Evolutionary conservation across 495 filamentous ascomycete species (phyloP), one percentile per base, ranked within the genome.

Genomic region (Mytilinidion resinicola): DNA sequence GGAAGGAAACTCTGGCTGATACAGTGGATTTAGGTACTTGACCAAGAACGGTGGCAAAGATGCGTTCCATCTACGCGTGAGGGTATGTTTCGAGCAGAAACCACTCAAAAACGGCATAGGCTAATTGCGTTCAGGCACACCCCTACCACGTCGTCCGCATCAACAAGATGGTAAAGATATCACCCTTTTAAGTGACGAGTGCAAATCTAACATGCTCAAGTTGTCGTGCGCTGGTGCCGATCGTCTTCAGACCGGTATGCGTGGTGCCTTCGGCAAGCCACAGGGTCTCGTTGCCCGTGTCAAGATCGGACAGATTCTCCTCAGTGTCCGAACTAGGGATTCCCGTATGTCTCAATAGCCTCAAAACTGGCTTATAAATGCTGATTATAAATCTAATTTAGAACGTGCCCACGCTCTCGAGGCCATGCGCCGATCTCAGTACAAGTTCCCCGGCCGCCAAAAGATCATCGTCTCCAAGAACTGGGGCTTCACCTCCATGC

Each of bases 401-500:
- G 82, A 95, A 83, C 89, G 89, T 65, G 87, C 86, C 59, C 83
- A 84, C 69, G 93, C 93, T 77, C 90, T 98, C 74, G 93, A 98
- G 85, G 93, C 93, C 76, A 86, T 98, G 75, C 89, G 93, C 74
- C 88, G 93, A 74, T 92, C 89, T 62, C 93, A 96, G 85, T 98
- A 98, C 87, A 98, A 98, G 87, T 98, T 98, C 88, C 93, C 93
- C 62, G 93, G 93, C 76, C 91, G 93, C 78, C 93, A 98, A 85
- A 97, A 98, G 90, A 95, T 98, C 79, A 95, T 98, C 72, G 85
- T 96, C 78, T 90, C 85, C 81, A 98, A 98, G 88, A 96, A 96
- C 81, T 98, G 93, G 93, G 93, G 93, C 63, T 98, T 97, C 88
- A 98, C 93, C 57, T 89, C 89, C 72, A 88, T 98, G 66, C 87